Percentiles rank a stretch among this genome's conserved stretches.
phyloP scores from a whole-genome alignment of 306 rosid species.

The Prosopis cineraria region DNA sequence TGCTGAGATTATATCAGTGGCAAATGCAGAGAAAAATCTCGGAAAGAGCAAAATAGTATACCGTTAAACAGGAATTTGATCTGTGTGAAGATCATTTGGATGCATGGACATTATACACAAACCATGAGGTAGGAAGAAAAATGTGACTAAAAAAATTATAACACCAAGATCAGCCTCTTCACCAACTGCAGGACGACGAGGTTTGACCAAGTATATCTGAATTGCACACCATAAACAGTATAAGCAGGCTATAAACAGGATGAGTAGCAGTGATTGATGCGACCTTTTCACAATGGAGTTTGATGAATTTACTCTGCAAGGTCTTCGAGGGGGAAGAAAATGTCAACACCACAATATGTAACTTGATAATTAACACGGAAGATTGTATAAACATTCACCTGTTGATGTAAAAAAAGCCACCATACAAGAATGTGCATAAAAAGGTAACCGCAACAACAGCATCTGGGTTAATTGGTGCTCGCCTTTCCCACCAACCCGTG shows the following conservation, averaged over 20 bases:
- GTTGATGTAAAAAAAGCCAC: slow-evolving; percentile 75
- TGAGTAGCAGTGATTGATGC: slow-evolving; percentile 53
- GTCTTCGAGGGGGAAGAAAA: slow-evolving; percentile 19
- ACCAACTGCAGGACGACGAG: slow-evolving; percentile 75
- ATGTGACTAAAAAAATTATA: slow-evolving; percentile 63
- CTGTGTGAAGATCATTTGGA: slow-evolving; percentile 14
- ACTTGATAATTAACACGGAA: slow-evolving; percentile 14
- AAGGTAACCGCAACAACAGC: slow-evolving; percentile 64
- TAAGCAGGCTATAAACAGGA: slow-evolving; percentile 31
- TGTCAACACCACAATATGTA: slow-evolving; percentile 30
- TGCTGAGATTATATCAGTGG: not conserved
- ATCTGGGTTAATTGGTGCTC: slow-evolving; percentile 85
- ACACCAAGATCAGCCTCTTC: slow-evolving; percentile 98
- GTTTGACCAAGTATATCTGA: slow-evolving; percentile 67
- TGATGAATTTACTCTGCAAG: slow-evolving; percentile 59
- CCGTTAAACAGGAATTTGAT: slow-evolving; percentile 58
- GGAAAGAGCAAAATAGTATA: not conserved
- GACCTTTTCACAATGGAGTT: slow-evolving; percentile 32
- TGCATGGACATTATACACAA: slow-evolving; percentile 24
- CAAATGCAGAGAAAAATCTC: slow-evolving; percentile 1
- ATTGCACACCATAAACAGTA: slow-evolving; percentile 83
- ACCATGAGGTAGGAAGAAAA: slow-evolving; percentile 45
- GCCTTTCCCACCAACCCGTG: slow-evolving; percentile 91
- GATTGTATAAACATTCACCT: slow-evolving; percentile 47
- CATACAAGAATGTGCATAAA: slow-evolving; percentile 61